Conservation (phyloP, 1,284 basidiomycete species). For the Neonothopanus nambi region DNA sequence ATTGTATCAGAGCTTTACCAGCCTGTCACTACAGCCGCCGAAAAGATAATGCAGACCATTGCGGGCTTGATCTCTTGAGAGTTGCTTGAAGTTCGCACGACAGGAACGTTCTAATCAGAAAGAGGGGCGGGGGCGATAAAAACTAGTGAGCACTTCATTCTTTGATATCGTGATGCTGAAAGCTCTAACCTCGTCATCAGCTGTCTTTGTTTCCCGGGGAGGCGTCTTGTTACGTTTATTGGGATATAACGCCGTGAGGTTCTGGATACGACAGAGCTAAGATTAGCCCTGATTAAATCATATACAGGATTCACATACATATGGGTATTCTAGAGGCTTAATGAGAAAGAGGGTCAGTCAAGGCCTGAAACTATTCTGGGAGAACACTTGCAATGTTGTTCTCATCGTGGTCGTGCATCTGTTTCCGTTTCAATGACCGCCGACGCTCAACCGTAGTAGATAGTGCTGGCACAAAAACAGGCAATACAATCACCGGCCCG, state of each 20-base stretch:
- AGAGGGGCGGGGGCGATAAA: no score
- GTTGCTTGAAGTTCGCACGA: no score
- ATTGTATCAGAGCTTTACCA: no score
- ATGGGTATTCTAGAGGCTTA: conserved; percentile 12
- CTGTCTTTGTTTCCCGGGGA: conserved; percentile 23
- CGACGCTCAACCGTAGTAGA: neutral
- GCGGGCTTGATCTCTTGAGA: no score
- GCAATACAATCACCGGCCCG: neutral
- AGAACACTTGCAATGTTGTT: conserved; percentile 18
- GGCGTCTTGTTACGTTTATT: conserved; percentile 54
- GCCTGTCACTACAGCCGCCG: no score
- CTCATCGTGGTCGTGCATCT: conserved; percentile 34
- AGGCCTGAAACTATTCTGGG: neutral
- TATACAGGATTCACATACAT: conserved; percentile 5
- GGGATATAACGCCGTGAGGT: conserved; percentile 45
- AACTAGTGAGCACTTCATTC: no score
- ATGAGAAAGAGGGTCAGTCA: neutral
- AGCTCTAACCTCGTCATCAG: neutral
- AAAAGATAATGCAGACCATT: no score
- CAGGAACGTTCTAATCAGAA: no score
- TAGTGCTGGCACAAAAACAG: neutral
- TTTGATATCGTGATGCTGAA: no score
- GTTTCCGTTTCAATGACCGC: conserved; percentile 41
- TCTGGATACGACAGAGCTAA: conserved; percentile 25
- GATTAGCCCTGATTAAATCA: neutral